Evolutionary conservation across 1,284 basidiomycete species (phyloP), one percentile per base, ranked within the genome.

Genomic region (Malassezia sympodialis): DNA sequence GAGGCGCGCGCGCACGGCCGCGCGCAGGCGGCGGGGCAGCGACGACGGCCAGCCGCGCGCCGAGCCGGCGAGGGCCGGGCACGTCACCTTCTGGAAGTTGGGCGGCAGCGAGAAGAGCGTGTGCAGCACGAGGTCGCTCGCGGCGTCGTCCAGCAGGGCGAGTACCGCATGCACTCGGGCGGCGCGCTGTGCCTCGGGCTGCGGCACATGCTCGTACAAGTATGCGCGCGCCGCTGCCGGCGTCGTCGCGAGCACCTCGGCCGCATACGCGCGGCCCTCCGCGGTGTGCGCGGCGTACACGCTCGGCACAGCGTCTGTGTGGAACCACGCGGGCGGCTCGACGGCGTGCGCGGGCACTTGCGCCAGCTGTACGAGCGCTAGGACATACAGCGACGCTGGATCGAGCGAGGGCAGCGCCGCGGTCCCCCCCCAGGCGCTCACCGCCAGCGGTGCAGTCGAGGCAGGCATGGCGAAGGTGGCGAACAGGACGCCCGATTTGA

Each of bases 41-140:
- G 49, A 53, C 30, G 57, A 59, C 1, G 64, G 62, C 27, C 55
- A 59, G 27, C 53, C n/a, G 3, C 23, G 15, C 12, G 34, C 28
- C 3, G 49, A 14, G 14, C 26, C 11, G 8, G 40, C 23, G 23
- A 46, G 49, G 26, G 58, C 49, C 1, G 59, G 58, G 1, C 58
- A 61, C 5, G 66, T 66, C 17, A 63, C 61, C 7, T 59, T 35
- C 19, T 63, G 59, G 19, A 55, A 68, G 57, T 68, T 68, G 37
- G 56, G 24, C 7, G 66, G 65, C n/a, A 67, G 43, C 15, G 56
- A 59, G 46, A 68, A 68, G 3, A 68, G 60, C 24, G 66, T 61
- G 51, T 68, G 66, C 24, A 68, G 54, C 3, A 58, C 60, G 8
- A 68, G 49, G 31, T 66, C 62, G 7, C 59, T 45, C 15, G 66